Conservation (phyloP, 148 eudicot genomes). For the Rhododendron williamsianum region DNA sequence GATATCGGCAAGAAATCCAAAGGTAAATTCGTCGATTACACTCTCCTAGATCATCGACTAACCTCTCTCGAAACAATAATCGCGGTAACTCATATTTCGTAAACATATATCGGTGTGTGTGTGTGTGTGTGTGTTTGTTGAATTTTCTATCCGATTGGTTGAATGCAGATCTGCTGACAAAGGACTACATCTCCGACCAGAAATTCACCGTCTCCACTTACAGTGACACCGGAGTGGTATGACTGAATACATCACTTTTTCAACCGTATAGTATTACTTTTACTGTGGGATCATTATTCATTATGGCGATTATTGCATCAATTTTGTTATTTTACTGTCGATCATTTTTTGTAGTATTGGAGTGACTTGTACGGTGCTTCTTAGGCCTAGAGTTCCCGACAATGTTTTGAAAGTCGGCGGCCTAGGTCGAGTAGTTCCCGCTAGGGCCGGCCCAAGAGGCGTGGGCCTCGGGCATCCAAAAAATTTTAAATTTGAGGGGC, state of each 20-base stretch:
- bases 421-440: no score
- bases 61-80: neutral
- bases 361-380: neutral
- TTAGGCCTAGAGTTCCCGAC: neutral
- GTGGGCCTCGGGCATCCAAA: no score
- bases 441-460: no score
- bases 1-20: conserved; percentile 48
- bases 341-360: neutral
- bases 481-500: no score
- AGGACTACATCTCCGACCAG: conserved; percentile 72
- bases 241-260: conserved; percentile 12
- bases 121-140: neutral
- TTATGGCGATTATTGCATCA: neutral
- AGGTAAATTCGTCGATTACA: conserved; percentile 16
- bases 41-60: neutral
- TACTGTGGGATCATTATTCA: neutral
- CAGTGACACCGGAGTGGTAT: conserved; percentile 86
- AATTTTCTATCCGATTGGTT: neutral
- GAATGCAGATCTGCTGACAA: conserved; percentile 69
- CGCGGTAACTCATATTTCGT: neutral
- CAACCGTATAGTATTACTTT: neutral
- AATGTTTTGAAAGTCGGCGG: no score
- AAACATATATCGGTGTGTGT: neutral
- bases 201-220: conserved; percentile 63
- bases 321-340: neutral